Base-by-base conservation (phyloP, 352 stramenopile species). In the Phytopythium litorale region DNA sequence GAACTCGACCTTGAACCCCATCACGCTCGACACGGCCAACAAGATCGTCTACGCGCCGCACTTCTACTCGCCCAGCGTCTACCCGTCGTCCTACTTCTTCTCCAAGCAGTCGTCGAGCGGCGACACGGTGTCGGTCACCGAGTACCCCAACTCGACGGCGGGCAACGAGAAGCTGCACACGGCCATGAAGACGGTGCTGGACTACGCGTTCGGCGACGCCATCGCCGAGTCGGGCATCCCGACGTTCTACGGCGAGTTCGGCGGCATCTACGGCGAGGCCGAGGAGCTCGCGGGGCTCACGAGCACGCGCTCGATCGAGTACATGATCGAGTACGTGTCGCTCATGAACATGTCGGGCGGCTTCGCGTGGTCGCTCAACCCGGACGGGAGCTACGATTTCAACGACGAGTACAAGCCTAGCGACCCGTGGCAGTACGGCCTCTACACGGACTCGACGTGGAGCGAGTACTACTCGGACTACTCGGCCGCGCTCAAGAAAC, bases 21-120 rank as follows among this genome's bases (percentile, higher is more conserved):
- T 92, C 64, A 43, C 63, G 25, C 73, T 94, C 21, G 56, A 69
- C 7, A 76, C 68, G 42, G 48, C 68, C 28, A 87, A 88, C 67
- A 94, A 94, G 62, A 53, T 94, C 51, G 85, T 91, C 56, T 94
- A 79, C 40, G 85, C 81, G 11, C 85, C 85, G 55, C 85, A 94
- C 67, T 94, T 89, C 61, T 94, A 94, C 69, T 91, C 85, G 37
- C 81, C 81, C 0, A 89, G 78, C 46, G 81, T 91, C 35, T 91
- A 91, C 62, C 85, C 85, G 18, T 72, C 76, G 12, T 65, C 72
- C 23, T 94, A 92, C 67, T 92, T 91, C 60, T 94, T 92, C 59
- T 68, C 72, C 33, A 75, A 86, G 52, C 81, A 91, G 58, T 73
- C 61, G 1, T 75, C 71, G 7, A 70, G 57, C n/a, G 62, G 64